phyloP scores from a whole-genome alignment of 441 rosid genomes.

The Jatropha multifida region DNA sequence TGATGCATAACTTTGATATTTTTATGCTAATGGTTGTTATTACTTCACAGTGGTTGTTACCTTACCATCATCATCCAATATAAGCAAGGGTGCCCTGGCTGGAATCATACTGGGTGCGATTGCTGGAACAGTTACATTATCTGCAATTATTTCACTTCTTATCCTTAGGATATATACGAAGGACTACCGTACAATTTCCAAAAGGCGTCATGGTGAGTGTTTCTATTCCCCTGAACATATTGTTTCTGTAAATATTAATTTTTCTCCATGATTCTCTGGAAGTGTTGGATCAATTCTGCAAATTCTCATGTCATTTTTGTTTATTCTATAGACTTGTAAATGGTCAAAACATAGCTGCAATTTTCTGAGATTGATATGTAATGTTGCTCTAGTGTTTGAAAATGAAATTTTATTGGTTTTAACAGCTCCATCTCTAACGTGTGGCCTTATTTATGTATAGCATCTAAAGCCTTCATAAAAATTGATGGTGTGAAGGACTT shows the following conservation, averaged over 20 bases:
- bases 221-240: constrained; percentile 8
- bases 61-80: constrained; percentile 34
- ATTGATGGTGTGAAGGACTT: constrained; percentile 91
- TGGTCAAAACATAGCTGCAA: constrained; percentile 4
- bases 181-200: constrained; percentile 44
- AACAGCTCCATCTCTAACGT: constrained; percentile 19
- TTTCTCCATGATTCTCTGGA: neutral
- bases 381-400: neutral
- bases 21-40: constrained; percentile 16
- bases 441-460: constrained; percentile 37
- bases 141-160: constrained; percentile 65
- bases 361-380: neutral
- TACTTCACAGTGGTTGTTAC: constrained; percentile 39
- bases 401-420: constrained; percentile 3
- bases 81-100: constrained; percentile 62
- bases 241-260: neutral
- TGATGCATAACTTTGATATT: constrained; percentile 4
- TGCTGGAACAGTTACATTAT: constrained; percentile 70
- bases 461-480: constrained; percentile 56
- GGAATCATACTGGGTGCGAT: constrained; percentile 70
- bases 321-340: neutral
- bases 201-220: constrained; percentile 58
- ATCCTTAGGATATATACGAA: constrained; percentile 52
- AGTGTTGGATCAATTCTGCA: neutral
- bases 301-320: neutral